Base-by-base conservation (phyloP, 2,329 filamentous ascomycete species). In the Trichoderma simmonsii region DNA sequence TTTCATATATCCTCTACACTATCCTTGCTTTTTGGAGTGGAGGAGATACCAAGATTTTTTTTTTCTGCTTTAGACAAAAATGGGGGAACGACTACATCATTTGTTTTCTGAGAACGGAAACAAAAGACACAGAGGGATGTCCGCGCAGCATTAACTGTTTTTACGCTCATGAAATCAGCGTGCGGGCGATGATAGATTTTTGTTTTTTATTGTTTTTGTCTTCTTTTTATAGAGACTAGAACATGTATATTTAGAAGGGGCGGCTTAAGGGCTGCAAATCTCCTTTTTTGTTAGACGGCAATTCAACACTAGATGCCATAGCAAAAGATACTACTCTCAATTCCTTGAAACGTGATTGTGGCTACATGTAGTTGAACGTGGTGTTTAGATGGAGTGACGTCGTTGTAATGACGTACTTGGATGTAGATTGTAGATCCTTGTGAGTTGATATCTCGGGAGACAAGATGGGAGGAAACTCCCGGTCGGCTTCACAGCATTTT, bases 141-240 rank as follows among this genome's bases (percentile, higher is more conserved):
- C 64, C 64, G 64, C 64, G 64, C 64, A 32, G 64, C 64, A 67
- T 24, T 24, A 21, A 54, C 48, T 59, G 32, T 62, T 48, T 68
- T 21, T 62, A 7, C 34, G 48, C 48, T 68, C 65, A 48, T 60
- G 56, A 24, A 43, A 32, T 24, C 66, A 62, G 66, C 66, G 66
- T 70, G 66, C 66, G 57, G 57, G 66, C 66, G 28, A 70, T 61
- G 56, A 61, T 70, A 54, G 66, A 70, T 34, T 43, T 36, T 68
- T 7, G 30, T 21, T 43, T 32, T 28, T 24, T 26, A 21, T 48
- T 54, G 48, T 54, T 54, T 54, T 54, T 15, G 15, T 36, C 57
- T 11, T 24, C 24, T 32, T 28, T n/a, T 34, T 51, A 26, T 51
- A 62, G 66, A 54, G 56, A 54, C 56, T 70, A 70, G 66, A 70